Evolutionary conservation across 345 rosid genomes (phyloP).

Genomic region (Murraya paniculata): DNA sequence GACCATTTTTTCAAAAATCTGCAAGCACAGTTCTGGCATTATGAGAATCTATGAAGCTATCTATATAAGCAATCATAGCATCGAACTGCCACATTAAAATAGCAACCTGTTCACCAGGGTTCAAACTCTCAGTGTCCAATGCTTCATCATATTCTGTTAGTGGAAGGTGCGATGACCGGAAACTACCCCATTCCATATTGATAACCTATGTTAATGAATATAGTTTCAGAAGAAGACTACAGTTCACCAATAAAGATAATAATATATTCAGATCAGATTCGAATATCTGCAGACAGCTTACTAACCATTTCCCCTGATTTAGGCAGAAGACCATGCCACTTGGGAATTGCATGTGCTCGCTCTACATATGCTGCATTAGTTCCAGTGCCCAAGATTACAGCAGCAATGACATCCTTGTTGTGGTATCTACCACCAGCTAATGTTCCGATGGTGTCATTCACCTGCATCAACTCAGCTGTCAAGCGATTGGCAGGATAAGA

Average conservation of each 20-base stretch:
- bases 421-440: slow-evolving; percentile 85
- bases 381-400: slow-evolving; percentile 91
- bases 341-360: slow-evolving; percentile 73
- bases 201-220: slow-evolving; percentile 45
- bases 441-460: slow-evolving; percentile 89
- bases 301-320: slow-evolving; percentile 84
- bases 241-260: neutral
- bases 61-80: neutral
- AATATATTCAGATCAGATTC: neutral
- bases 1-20: slow-evolving; percentile 66
- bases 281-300: neutral
- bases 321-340: slow-evolving; percentile 81
- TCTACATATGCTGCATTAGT: slow-evolving; percentile 93
- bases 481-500: slow-evolving; percentile 1
- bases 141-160: slow-evolving; percentile 57
- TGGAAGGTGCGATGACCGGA: slow-evolving; percentile 67
- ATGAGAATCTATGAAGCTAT: neutral
- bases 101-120: slow-evolving; percentile 80
- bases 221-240: neutral
- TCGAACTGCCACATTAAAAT: neutral
- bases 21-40: slow-evolving; percentile 16
- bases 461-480: slow-evolving; percentile 37
- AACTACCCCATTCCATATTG: slow-evolving; percentile 86
- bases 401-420: slow-evolving; percentile 65
- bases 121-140: slow-evolving; percentile 55